Conservation (phyloP, 805 yeast species). For the Myxozyma vanderwaltii region DNA sequence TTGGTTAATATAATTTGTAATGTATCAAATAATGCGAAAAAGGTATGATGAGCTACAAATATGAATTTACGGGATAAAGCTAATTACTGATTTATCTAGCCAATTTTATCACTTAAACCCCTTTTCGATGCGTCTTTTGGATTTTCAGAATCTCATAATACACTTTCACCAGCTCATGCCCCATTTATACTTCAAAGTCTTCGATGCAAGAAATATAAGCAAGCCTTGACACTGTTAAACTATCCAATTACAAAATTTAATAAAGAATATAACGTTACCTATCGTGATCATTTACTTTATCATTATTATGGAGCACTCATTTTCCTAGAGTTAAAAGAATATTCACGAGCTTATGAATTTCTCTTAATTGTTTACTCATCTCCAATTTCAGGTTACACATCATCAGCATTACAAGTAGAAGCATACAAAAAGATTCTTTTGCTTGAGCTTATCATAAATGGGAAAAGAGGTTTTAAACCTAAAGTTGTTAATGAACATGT, state of each 20-base stretch:
- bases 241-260: slow-evolving; percentile 16
- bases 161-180: slow-evolving; percentile 29
- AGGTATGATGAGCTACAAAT: not conserved
- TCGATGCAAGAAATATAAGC: slow-evolving; percentile 9
- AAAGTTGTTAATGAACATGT: slow-evolving; percentile 16
- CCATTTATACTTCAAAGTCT: slow-evolving; percentile 16
- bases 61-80: too few relatives aligned
- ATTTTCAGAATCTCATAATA: slow-evolving; percentile 14
- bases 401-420: slow-evolving; percentile 25
- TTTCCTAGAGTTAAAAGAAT: slow-evolving; percentile 16
- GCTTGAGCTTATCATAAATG: slow-evolving; percentile 16
- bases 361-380: slow-evolving; percentile 19
- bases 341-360: slow-evolving; percentile 27
- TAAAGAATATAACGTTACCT: slow-evolving; percentile 10
- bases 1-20: slow-evolving; percentile 3
- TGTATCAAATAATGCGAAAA: slow-evolving; percentile 2
- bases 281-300: slow-evolving; percentile 25
- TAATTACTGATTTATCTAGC: not conserved
- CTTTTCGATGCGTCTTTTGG: slow-evolving; percentile 19
- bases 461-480: slow-evolving; percentile 16
- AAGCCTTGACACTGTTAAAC: slow-evolving; percentile 7
- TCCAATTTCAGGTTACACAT: slow-evolving; percentile 3
- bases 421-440: slow-evolving; percentile 29
- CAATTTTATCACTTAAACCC: slow-evolving; percentile 12
- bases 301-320: slow-evolving; percentile 32